These are phyloP conservation scores for Suhomyces bolitotheri DNA, from an alignment of 1,139 yeast species.

Conservation along the genomic window DNA sequence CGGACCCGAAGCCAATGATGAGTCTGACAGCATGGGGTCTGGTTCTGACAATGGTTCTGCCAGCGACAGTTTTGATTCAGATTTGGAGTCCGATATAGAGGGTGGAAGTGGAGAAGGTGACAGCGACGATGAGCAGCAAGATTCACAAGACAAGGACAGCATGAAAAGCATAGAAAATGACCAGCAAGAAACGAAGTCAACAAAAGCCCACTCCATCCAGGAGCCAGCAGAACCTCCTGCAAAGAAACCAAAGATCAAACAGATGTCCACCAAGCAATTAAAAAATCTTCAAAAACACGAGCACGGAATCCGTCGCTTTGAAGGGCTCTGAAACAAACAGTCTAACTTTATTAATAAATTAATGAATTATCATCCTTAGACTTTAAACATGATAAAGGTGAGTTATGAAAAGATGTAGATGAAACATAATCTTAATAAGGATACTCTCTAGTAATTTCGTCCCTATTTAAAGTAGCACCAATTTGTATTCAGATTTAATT, in stretches of 20 bases:
- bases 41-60: not conserved
- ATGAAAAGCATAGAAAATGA: constrained; percentile 2
- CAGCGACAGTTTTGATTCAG: constrained; percentile 9
- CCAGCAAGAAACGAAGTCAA: constrained; percentile 8
- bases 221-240: constrained; percentile 16
- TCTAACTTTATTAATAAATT: too few relatives aligned
- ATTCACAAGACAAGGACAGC: constrained; percentile 9
- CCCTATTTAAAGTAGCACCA: too few relatives aligned
- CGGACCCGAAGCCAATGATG: constrained; percentile 2
- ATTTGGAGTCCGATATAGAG: constrained; percentile 16
- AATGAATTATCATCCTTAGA: not conserved
- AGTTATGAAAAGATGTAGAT: too few relatives aligned
- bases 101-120: constrained; percentile 20
- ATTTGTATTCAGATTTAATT: too few relatives aligned
- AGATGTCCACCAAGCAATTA: constrained; percentile 46
- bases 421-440: too few relatives aligned
- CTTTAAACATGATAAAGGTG: too few relatives aligned
- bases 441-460: too few relatives aligned
- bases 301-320: constrained; percentile 68
- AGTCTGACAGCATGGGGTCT: constrained; percentile 5
- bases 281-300: constrained; percentile 54
- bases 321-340: constrained; percentile 50
- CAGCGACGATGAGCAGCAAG: constrained; percentile 20
- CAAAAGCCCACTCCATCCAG: constrained; percentile 8
- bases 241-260: constrained; percentile 36